Base-by-base conservation (phyloP, 176 grass and related monocot species). In the Eleusine coracana region DNA sequence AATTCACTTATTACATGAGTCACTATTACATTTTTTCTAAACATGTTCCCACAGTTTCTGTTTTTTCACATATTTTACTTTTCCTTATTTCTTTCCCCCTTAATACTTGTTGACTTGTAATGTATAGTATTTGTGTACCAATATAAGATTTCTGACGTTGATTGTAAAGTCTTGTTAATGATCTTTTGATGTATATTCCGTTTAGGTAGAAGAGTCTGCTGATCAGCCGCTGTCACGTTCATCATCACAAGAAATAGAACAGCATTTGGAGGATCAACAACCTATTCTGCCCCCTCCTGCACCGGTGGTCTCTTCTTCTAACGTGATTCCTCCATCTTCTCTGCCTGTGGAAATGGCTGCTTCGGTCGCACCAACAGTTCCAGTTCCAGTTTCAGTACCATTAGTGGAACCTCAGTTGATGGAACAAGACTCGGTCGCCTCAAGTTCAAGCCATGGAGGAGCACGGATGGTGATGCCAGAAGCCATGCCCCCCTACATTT, bases 171-270 rank as follows among this genome's bases (percentile, higher is more conserved):
- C 7, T 34, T 64, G 17, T 29, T 12, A 70, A 60, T 40, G 51
- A 25, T 34, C 49, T 31, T 42, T 70, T 41, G 8, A 42, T 31
- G 3, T 49, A 50, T 76, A 51, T 64, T 77, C 11, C 45, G 21
- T 56, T 7, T 18, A 56, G 52, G 52, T 56, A 56, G 52, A 56
- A 56, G 52, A 89, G 83, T n/a, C 86, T 21, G 59, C 70, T 42
- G 83, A 89, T 42, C 64, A 75, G 51, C 65, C 81, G 12, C 79
- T 84, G 21, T 86, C 78, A 18, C 27, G 60, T 83, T 80, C 87
- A 48, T 86, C 38, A 0, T 87, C 90, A 72, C 87, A 92, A 84
- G 90, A 89, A 20, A 23, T 86, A 17, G 87, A 89, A 60, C 84
- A 89, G 6, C 46, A 79, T 13, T 10, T 42, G 20, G 80, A 83